phyloP scores from a whole-genome alignment of 768 basidiomycete species.

The Leccinum barrowsii region DNA sequence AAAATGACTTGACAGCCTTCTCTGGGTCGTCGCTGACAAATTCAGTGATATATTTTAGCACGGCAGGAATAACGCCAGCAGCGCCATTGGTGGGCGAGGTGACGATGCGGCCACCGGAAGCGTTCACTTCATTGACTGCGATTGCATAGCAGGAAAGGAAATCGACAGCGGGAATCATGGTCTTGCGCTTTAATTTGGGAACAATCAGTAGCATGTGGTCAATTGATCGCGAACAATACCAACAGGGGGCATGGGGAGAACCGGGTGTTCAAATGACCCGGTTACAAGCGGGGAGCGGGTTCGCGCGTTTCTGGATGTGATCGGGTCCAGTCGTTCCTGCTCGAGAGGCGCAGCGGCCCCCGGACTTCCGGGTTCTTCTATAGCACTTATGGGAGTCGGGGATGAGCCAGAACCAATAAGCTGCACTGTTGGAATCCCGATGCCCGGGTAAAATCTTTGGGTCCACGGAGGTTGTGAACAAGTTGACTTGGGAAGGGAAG shows the following conservation, averaged over 20 bases:
- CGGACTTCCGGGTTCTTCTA: constrained; percentile 23
- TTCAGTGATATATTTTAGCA: constrained; percentile 87
- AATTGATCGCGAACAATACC: constrained; percentile 26
- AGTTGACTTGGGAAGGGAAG: neutral
- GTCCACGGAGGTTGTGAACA: constrained; percentile 21
- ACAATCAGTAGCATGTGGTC: constrained; percentile 2
- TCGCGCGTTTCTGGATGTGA: neutral
- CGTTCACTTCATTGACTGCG: constrained; percentile 94
- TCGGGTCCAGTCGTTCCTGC: constrained; percentile 5
- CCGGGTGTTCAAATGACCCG: constrained; percentile 75
- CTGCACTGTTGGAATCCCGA: constrained; percentile 35
- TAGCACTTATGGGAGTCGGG: constrained; percentile 14
- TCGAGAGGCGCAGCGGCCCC: neutral
- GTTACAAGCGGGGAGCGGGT: constrained; percentile 46
- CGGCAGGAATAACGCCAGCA: constrained; percentile 89
- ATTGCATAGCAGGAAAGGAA: constrained; percentile 93
- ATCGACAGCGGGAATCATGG: constrained; percentile 89
- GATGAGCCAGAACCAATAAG: constrained; percentile 32
- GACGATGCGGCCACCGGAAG: constrained; percentile 88
- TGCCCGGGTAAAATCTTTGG: constrained; percentile 50
- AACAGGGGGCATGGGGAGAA: constrained; percentile 81
- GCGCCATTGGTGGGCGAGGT: constrained; percentile 95
- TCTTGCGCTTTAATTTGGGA: constrained; percentile 54
- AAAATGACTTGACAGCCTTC: constrained; percentile 82
- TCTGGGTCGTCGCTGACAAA: constrained; percentile 91